These are phyloP conservation scores for Colletotrichum incanum DNA, from an alignment of 2,329 filamentous ascomycete species.

Conservation along the genomic window DNA sequence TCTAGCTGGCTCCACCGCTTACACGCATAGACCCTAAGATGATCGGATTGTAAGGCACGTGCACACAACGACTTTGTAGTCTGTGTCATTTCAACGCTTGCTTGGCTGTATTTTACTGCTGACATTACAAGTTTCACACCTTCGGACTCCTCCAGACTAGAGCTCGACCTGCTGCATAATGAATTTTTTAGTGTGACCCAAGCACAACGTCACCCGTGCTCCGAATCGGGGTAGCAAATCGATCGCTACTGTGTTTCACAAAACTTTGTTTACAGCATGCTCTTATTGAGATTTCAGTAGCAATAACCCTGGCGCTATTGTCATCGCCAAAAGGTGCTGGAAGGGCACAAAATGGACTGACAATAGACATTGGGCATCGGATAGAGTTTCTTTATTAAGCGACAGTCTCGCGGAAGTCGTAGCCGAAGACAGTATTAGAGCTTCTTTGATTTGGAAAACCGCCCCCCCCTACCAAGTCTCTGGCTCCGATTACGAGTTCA, in stretches of 20 bases:
- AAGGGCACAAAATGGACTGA: not conserved
- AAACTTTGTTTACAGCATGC: too few relatives aligned
- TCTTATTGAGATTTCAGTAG: too few relatives aligned
- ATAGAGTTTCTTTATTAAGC: not conserved
- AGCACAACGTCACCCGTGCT: not conserved
- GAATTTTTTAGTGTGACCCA: not conserved
- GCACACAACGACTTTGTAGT: not conserved
- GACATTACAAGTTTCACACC: too few relatives aligned
- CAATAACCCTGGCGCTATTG: too few relatives aligned
- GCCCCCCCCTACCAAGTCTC: not conserved
- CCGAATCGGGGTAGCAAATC: too few relatives aligned
- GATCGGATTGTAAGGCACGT: not conserved
- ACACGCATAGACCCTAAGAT: not conserved
- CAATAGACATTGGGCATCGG: not conserved
- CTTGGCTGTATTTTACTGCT: not conserved
- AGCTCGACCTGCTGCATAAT: not conserved
- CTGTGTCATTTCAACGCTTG: not conserved
- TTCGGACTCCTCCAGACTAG: not conserved
- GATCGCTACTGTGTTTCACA: too few relatives aligned
- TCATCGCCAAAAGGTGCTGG: not conserved
- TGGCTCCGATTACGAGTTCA: not conserved
- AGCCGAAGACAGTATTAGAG: not conserved
- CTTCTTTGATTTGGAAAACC: not conserved
- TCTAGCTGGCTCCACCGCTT: not conserved
- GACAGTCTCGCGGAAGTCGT: not conserved